phyloP scores from a whole-genome alignment of 371 early-diverging fungal species.

The Capillidium heterosporum region DNA sequence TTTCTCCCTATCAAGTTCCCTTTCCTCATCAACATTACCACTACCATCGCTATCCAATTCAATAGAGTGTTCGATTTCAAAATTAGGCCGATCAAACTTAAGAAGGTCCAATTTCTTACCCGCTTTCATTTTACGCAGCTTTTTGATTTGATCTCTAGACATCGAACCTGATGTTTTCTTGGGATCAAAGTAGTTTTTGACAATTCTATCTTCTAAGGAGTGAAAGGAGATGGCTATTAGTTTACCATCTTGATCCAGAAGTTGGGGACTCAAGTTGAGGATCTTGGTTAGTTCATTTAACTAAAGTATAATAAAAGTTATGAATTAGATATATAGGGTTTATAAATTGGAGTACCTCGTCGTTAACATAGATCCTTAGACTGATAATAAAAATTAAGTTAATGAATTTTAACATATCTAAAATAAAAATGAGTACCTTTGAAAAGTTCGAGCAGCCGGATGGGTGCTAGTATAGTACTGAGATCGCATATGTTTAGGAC shows the following conservation, averaged over 20 bases:
- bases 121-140: background rate
- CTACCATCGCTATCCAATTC: background rate
- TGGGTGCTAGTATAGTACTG: slow-evolving; percentile 24
- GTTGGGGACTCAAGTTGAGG: slow-evolving; percentile 24
- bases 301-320: slow-evolving; percentile 11
- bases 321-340: background rate
- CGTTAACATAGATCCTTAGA: slow-evolving; percentile 46
- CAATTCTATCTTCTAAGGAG: slow-evolving; percentile 50
- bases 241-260: slow-evolving; percentile 29
- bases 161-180: background rate
- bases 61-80: background rate
- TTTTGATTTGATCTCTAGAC: background rate
- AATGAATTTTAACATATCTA: background rate
- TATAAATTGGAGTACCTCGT: slow-evolving; percentile 21
- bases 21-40: background rate
- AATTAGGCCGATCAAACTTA: background rate
- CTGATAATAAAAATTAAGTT: background rate
- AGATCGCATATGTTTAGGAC: slow-evolving; percentile 19
- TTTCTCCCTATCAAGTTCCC: background rate
- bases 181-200: slow-evolving; percentile 33
- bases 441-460: slow-evolving; percentile 30
- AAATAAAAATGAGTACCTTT: slow-evolving; percentile 12
- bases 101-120: background rate
- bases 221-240: slow-evolving; percentile 50
- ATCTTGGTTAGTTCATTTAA: slow-evolving; percentile 29